phyloP scores from a whole-genome alignment of 148 eudicot genomes.

The Spergularia bocconei region DNA sequence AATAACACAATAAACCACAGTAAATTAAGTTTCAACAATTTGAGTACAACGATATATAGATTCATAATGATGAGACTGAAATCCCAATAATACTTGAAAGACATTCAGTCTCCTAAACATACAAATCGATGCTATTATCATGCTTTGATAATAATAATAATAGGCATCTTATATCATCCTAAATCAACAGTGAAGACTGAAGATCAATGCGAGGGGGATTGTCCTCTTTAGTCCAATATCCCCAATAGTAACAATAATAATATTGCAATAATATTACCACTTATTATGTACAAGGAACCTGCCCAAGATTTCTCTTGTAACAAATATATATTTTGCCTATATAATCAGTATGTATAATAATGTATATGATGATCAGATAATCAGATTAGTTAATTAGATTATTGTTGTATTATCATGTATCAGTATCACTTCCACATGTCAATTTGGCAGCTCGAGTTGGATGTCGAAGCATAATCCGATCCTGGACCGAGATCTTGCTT shows the following conservation, averaged over 20 bases:
- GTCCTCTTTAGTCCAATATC: slow-evolving; percentile 15
- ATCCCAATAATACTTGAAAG: slow-evolving; percentile 30
- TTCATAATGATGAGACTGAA: slow-evolving; percentile 21
- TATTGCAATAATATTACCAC: slow-evolving; percentile 24
- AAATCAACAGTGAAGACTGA: slow-evolving; percentile 15
- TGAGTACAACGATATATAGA: slow-evolving; percentile 25
- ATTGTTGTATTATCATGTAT: neutral
- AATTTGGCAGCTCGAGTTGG: slow-evolving; percentile 51
- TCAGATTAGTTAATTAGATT: slow-evolving; percentile 29
- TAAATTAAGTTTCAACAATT: slow-evolving; percentile 21
- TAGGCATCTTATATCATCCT: slow-evolving; percentile 19
- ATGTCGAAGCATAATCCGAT: slow-evolving; percentile 45
- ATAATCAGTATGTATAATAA: slow-evolving; percentile 27
- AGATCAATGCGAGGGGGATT: slow-evolving; percentile 12
- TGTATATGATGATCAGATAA: slow-evolving; percentile 19
- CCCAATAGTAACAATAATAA: slow-evolving; percentile 13
- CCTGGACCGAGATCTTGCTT: slow-evolving; percentile 29
- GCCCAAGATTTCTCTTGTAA: slow-evolving; percentile 30
- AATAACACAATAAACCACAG: slow-evolving; percentile 21
- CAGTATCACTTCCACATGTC: slow-evolving; percentile 59
- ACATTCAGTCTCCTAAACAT: slow-evolving; percentile 24
- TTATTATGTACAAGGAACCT: slow-evolving; percentile 44
- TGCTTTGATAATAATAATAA: slow-evolving; percentile 5
- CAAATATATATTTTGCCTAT: slow-evolving; percentile 16
- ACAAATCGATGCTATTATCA: slow-evolving; percentile 19